Base-by-base conservation (phyloP, 2,329 filamentous ascomycete species). In the Fusarium agapanthi region DNA sequence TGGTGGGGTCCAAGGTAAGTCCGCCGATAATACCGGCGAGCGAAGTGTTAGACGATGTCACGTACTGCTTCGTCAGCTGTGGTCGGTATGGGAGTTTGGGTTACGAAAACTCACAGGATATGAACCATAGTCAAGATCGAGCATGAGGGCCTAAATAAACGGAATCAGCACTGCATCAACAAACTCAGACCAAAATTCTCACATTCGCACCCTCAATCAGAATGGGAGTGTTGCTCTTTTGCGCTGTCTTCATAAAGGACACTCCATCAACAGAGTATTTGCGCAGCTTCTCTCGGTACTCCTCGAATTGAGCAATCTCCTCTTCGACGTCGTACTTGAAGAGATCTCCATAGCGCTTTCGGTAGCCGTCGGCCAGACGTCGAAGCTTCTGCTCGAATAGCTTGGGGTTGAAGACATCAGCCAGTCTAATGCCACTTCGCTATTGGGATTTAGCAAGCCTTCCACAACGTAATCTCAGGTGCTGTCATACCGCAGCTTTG, bases 1-100 rank as follows among this genome's bases (percentile, higher is more conserved):
- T 89, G 71, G 84, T 87, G 68, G 88, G 90, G 77, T 89, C 88
- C 48, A 92, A 80, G 40, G 86, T 86, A 18, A 92, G 83, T 58
- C 90, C 90, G 43, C 88, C 90, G 73, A 92, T 87, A 69, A 91
- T 87, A 68, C 90, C 90, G 43, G 72, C 75, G 58, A 76, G 61
- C 26, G 67, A 86, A 32, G 88, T 90, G 79, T 85, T 90, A 64
- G 88, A 89, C 47, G 87, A 89, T 56, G 88, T 90, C 61, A 90
- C 88, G 65, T 79, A 80, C 63, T 70, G 65, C 37, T 43, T 75
- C 44, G 69, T 74, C 69, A 53, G 73, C 57, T 43, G 50, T 61
- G 54, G 63, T 65, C 57, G 56, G 68, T 48, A 38, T 71, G 35
- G 32, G 64, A 60, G 22, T 67, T 62, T 10, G 6, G 12, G 6